Evolutionary conservation across 495 filamentous ascomycete genomes (phyloP), one percentile per base, ranked within the genome.

Genomic region (Achaetomiella virescens): DNA sequence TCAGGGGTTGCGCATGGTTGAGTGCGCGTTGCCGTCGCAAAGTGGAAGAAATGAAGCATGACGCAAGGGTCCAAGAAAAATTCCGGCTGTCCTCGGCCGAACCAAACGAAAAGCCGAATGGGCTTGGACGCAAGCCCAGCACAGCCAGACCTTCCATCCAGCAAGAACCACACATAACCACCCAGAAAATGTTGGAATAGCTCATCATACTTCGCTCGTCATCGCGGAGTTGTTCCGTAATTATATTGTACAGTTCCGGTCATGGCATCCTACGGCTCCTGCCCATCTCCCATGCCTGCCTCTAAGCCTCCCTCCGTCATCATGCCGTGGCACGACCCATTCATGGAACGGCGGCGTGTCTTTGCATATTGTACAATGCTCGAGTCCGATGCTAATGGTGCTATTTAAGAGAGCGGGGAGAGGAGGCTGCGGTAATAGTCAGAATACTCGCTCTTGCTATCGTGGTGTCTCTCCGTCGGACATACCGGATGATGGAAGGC

Each of bases 401-500:
- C 25, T 33, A 18, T 58, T 66, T 77, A 82, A 53, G 84, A 85
- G 60, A 90, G 81, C 36, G 86, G 86, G 33, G 86, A 90, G 68
- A 90, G 83, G 43, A 90, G 75, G 69, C 86, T 89, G 49, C 36
- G 25, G 10, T 17, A 18, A 27, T 24, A 0, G 57, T 63, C 45
- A 63, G 55, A 40, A 53, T 11, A 27, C 25, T 12, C 11, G 40
- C 20, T 37, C 27, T 10, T 9, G 37, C 29, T 8, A 33, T 27
- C 5, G 15, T 17, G 38, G 35, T 17, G 18, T 52, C 20, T 25
- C n/a, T 55, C n/a, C 40, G 38, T 41, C 12, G 20, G 46, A 63
- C 67, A 52, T 80, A 97, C 92, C 90, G 85, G 76, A 98, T 95
- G 65, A 97, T 70, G n/a, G 89, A 85, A 17, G 93, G 93, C 68